Conservation (phyloP, 2,329 filamentous ascomycete genomes). For the Nemania serpens region DNA sequence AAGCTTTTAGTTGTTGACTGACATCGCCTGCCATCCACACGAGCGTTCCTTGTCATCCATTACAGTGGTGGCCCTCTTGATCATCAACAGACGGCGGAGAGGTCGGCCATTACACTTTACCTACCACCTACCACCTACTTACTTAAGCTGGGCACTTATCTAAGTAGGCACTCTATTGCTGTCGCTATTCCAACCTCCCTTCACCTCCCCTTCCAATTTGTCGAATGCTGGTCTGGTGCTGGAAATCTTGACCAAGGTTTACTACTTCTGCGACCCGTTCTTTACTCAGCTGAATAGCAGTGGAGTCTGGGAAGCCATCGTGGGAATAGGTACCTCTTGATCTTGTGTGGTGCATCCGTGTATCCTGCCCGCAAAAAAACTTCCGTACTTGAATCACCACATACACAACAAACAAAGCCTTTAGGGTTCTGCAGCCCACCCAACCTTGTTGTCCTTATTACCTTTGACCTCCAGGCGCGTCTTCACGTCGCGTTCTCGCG, state of each 20-base stretch:
- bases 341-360: too few species aligned
- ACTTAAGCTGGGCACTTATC: too few species aligned
- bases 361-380: too few species aligned
- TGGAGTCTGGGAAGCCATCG: too few species aligned
- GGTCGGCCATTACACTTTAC: too few species aligned
- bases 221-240: background rate
- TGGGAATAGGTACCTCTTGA: too few species aligned
- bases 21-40: slow-evolving; percentile 12
- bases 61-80: slow-evolving; percentile 12
- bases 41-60: slow-evolving; percentile 1
- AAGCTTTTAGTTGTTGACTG: slow-evolving; percentile 15
- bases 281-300: too few species aligned
- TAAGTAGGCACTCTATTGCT: too few species aligned
- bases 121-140: too few species aligned
- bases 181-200: background rate
- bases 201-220: background rate
- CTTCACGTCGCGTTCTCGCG: background rate
- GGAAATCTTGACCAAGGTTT: background rate
- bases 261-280: too few species aligned
- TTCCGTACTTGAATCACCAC: too few species aligned
- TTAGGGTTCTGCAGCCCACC: background rate
- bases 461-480: background rate
- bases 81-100: background rate
- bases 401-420: too few species aligned
- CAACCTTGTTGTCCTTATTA: background rate